These are phyloP conservation scores for Gorgonomyces haynaldii DNA, from an alignment of 192 early-diverging fungal species.

Conservation along the genomic window DNA sequence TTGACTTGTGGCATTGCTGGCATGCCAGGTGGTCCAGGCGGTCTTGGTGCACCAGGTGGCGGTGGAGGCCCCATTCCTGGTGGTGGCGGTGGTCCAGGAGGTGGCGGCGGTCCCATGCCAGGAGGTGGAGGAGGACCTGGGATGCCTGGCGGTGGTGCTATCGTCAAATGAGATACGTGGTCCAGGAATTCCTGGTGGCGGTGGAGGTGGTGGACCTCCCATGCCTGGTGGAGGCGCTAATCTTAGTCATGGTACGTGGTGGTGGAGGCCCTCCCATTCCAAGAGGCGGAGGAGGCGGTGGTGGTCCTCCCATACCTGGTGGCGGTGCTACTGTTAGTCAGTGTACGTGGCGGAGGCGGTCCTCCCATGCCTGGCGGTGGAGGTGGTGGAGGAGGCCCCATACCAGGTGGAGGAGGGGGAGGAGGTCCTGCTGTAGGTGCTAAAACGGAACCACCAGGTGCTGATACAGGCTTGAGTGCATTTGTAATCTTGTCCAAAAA, in stretches of 20 bases:
- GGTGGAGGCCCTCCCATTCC: conserved; percentile 5
- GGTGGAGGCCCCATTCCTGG: neutral
- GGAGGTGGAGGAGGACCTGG: conserved; percentile 11
- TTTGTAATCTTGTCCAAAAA: no score
- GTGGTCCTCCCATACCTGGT: conserved; percentile 13
- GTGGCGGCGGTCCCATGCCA: conserved; percentile 3
- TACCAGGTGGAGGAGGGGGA: neutral
- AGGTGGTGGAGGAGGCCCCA: conserved; percentile 22
- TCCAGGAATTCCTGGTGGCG: neutral
- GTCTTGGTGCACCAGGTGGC: neutral
- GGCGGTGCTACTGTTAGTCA: neutral
- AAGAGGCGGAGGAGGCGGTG: conserved; percentile 2
- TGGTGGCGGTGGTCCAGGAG: conserved; percentile 6
- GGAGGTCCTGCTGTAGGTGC: neutral
- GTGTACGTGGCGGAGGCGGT: neutral
- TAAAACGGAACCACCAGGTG: neutral
- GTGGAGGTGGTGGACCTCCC: conserved; percentile 13
- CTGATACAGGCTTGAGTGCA: no score
- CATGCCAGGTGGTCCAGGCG: neutral
- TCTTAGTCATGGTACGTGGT: no score
- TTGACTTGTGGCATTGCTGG: conserved; percentile 9
- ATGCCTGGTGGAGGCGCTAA: conserved; percentile 6
- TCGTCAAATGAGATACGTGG: neutral
- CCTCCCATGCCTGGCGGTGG: conserved; percentile 17
- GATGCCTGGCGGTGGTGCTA: no score